phyloP scores from a whole-genome alignment of 345 rosid genomes.

The Acer saccharum region DNA sequence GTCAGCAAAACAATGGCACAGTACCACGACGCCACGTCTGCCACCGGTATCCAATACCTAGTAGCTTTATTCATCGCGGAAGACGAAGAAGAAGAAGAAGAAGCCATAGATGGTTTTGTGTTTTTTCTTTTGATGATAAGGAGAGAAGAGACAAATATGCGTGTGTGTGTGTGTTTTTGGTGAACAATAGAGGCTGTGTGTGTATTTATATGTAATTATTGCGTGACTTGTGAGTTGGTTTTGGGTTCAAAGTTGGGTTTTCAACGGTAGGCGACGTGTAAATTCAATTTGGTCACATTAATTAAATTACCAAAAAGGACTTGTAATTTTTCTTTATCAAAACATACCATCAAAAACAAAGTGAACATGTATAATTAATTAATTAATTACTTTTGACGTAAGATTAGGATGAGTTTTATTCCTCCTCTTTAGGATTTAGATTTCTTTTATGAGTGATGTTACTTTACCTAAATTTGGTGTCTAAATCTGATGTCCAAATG shows the following conservation, averaged over 20 bases:
- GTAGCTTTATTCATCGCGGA: not conserved
- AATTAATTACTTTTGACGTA: no score
- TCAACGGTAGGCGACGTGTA: constrained; percentile 25
- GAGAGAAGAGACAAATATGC: not conserved
- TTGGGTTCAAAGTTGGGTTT: constrained; percentile 24
- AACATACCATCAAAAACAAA: not conserved
- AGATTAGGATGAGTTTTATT: not conserved
- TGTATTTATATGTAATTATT: not conserved
- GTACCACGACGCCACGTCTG: constrained; percentile 68
- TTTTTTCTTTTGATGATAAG: not conserved
- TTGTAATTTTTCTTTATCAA: not conserved
- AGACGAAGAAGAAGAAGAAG: constrained; percentile 6
- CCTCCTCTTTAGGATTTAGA: not conserved
- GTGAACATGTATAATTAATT: not conserved
- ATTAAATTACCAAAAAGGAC: constrained; percentile 1
- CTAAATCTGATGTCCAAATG: no score
- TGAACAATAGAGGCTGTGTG: not conserved
- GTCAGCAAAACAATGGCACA: constrained; percentile 52
- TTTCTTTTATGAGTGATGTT: no score
- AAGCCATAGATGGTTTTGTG: constrained; percentile 8
- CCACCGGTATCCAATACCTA: constrained; percentile 14
- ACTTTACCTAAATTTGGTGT: no score
- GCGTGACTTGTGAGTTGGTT: constrained; percentile 8
- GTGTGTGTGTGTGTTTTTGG: not conserved
- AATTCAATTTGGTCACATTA: not conserved